Base-by-base conservation (phyloP, 257 asterid genomes). In the Echium plantagineum region DNA sequence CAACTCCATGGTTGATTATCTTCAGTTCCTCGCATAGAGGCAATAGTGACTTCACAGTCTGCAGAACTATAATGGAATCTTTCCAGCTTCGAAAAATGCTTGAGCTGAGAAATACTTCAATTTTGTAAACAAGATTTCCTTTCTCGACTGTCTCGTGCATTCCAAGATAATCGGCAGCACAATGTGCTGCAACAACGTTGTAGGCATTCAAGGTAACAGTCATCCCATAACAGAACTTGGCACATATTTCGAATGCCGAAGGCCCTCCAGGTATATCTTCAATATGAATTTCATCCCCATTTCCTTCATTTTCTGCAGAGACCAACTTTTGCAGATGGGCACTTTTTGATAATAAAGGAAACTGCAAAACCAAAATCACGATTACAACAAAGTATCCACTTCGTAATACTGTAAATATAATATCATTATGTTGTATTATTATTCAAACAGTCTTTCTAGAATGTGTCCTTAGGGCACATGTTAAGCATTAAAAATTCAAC, bases 41-140 rank as follows among this genome's bases (percentile, higher is more conserved):
- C 52, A 75, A 79, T 67, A 80, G 75, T 35, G 86, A 73, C 68
- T 80, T 82, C n/a, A 91, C 79, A 8, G 95, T 77, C 58, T 84
- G 94, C 46, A 89, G 91, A 22, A 82, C 97, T 15, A 84, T 89
- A 21, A 85, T 80, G 15, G 97, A 80, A 75, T 89, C 97, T 75
- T 89, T 89, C 97, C 97, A 89, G 70, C 94, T 83, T n/a, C 89
- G 76, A 71, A 86, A 80, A 70, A 89, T 71, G 76, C 94, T 82
- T 7, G 95, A 89, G 22, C 70, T 79, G 21, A 89, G 83, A 65
- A 89, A 89, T 54, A 89, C 87, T n/a, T 86, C 97, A 10, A 86
- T 79, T 69, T 89, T 89, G 85, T 82, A 84, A 16, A 79, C 62
- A 59, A 89, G 94, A 55, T 89, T 89, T 61, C 97, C 97, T 66